These are phyloP conservation scores for Musa troglodytarum DNA, from an alignment of 176 grass and related monocot species.

Conservation along the genomic window DNA sequence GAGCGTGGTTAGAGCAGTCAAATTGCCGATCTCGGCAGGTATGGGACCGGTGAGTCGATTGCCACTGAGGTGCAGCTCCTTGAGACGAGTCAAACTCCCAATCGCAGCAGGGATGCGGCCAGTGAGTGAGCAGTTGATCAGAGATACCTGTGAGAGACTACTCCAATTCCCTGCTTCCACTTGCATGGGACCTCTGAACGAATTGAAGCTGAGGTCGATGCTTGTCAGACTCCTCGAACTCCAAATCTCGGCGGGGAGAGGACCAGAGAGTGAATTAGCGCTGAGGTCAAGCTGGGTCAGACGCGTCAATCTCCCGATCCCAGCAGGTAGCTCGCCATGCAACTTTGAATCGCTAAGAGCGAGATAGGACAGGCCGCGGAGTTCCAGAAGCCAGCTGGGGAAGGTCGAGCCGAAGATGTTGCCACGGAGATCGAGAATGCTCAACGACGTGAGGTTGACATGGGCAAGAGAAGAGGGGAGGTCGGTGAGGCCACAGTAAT, in stretches of 20 bases:
- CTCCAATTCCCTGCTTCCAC: no score
- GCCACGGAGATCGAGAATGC: constrained; percentile 8
- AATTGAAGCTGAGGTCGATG: no score
- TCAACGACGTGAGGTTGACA: constrained; percentile 24
- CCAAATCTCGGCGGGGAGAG: background rate
- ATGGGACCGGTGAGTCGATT: background rate
- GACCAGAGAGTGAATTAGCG: background rate
- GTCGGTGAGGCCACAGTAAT: constrained; percentile 12
- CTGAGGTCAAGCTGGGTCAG: background rate
- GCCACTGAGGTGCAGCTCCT: background rate
- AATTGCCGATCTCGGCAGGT: background rate
- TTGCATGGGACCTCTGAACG: no score
- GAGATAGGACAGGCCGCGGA: constrained; percentile 26
- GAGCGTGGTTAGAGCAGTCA: background rate
- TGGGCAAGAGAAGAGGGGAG: constrained; percentile 12
- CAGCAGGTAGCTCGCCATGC: constrained; percentile 14
- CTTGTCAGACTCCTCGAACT: no score
- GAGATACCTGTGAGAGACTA: no score
- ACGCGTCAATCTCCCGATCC: background rate
- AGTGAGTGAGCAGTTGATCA: no score
- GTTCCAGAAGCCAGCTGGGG: constrained; percentile 28
- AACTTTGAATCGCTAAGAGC: constrained; percentile 19
- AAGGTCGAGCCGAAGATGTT: constrained; percentile 18
- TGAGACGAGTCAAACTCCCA: background rate
- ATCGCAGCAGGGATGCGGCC: background rate